Base-by-base conservation (phyloP, 345 rosid genomes). In the Acer saccharum region DNA sequence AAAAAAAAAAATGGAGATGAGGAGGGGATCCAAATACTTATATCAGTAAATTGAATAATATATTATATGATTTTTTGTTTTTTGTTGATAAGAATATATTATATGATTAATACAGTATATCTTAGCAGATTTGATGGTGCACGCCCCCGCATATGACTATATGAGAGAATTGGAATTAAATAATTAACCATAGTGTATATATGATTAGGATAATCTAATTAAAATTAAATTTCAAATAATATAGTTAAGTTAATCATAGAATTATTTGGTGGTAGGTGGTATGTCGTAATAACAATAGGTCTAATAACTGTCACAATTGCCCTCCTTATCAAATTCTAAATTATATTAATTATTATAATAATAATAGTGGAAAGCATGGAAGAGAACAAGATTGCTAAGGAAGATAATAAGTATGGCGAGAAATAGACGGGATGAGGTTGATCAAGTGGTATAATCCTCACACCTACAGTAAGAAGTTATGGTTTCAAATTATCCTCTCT, bases 221-320 rank as follows among this genome's bases (percentile, higher is more conserved):
- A 48, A 10, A 3, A 48, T 48, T 48, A 48, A 48, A 48, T 48
- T 48, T 3, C 39, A 35, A 48, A 48, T 13, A 2, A 48, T 48
- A 11, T 48, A 48, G 52, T 48, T 48, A 48, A 48, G 14, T 11
- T 50, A 12, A 50, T 13, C 17, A 50, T 43, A 43, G 10, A 43
- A 43, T 43, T 23, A 23, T 43, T 65, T 4, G 66, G 44, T 58
- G 79, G 76, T 58, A 29, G 79, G 79, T 76, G 58, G 76, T 5
- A 10, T 64, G 83, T 80, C 83, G 76, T 6, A n/a, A 10, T 29
- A 27, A 57, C 18, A 41, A 74, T 50, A 52, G 74, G 62, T 29
- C 1, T 18, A 20, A 55, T 75, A 80, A 75, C 68, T 41, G 73
- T 44, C 70, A 13, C 61, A 70, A 70, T 76, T 27, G 77, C 67